A percentile compares a stretch with the other conserved stretches of the same genome.
Evolutionary conservation across 108 stramenopile genomes (phyloP).

Genomic region (Epipyxis sp.): DNA sequence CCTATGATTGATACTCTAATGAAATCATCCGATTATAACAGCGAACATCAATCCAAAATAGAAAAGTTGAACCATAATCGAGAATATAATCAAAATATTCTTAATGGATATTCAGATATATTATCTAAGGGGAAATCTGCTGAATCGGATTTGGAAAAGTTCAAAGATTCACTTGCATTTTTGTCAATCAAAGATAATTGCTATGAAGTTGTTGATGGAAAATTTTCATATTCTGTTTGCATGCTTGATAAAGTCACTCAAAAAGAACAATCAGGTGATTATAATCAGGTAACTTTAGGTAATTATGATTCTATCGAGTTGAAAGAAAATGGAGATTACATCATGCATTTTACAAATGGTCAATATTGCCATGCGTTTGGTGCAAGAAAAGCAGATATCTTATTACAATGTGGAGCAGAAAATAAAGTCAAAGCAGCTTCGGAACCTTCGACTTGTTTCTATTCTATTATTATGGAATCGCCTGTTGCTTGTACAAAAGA

Average conservation of each 20-base stretch:
- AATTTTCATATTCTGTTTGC: slow-evolving; percentile 16
- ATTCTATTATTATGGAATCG: slow-evolving; percentile 6
- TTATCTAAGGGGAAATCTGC: too few species aligned
- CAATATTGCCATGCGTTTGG: slow-evolving; percentile 30
- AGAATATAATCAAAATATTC: too few species aligned
- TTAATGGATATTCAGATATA: too few species aligned
- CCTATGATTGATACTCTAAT: too few species aligned
- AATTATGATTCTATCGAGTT: not conserved
- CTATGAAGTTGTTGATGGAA: slow-evolving; percentile 21
- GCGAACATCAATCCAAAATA: too few species aligned
- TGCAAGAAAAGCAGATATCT: slow-evolving; percentile 3
- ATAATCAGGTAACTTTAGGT: not conserved
- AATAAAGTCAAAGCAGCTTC: not conserved
- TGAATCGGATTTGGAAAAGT: not conserved
- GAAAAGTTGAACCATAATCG: too few species aligned
- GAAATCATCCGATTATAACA: too few species aligned
- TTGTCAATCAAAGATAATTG: slow-evolving; percentile 16
- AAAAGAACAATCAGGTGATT: slow-evolving; percentile 12
- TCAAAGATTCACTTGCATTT: not conserved
- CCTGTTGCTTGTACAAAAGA: slow-evolving; percentile 22
- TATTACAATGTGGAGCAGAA: not conserved
- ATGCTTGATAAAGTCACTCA: slow-evolving; percentile 10
- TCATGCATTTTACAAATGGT: slow-evolving; percentile 22
- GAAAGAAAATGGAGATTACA: not conserved
- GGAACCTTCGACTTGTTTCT: slow-evolving; percentile 26